Evolutionary conservation across 768 basidiomycete genomes (phyloP), one percentile per base, ranked within the genome.

Genomic region (Amanita thiersii): DNA sequence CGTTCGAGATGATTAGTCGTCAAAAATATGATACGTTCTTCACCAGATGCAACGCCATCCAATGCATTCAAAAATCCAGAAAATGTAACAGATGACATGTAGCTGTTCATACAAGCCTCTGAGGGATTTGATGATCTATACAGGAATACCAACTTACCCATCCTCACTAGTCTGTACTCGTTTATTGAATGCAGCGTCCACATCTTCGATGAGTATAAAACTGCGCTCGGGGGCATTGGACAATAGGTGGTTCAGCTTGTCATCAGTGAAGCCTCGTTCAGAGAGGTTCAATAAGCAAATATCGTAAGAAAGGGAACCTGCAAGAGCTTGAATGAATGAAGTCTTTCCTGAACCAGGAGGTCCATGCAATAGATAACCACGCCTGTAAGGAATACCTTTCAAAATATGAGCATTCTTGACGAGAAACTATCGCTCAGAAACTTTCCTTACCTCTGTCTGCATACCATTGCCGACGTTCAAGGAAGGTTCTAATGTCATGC

Each of bases 271-370:
- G 1, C 96, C 96, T 43, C 96, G 79, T 63, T 98, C 92, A 17
- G 93, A 92, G 29, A 99, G 76, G 59, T 98, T 98, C 25, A 99
- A 69, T 24, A 99, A 64, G 56, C 92, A 97, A 40, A 99, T 96
- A 60, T 98, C 93, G 66, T 97, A 98, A 23, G 81, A 81, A 23
- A 98, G 64, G 8, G 81, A 77, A 5, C 93, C 96, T 7, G 96
- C 96, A 21, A 98, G 72, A 9, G 96, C 92, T 63, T 98, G 94
- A 51, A 98, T 98, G 65, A 89, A 99, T 4, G 96, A 99, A 1
- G 94, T 93, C 57, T 99, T 99, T 37, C 96, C 96, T 0, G 92
- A 96, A 11, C 96, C 96, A 5, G 96, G 96, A 15, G 96, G 96
- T 8, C 96, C 96, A 53, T 98, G 78, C 11, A 99, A 65, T 7